These are phyloP conservation scores for Fraxinus cuspidata DNA, from an alignment of 257 asterid genomes.

Conservation along the genomic window DNA sequence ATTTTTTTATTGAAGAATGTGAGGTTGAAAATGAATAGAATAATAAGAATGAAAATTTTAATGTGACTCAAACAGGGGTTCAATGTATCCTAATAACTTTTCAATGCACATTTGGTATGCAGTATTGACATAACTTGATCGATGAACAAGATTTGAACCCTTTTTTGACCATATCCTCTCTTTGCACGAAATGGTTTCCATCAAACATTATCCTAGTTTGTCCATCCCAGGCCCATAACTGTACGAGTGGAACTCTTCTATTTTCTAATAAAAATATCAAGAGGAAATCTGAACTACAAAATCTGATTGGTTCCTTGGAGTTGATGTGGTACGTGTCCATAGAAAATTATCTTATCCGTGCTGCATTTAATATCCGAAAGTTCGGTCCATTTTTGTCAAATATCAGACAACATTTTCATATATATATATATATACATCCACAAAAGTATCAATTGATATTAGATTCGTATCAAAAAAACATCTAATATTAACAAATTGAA, in stretches of 20 bases:
- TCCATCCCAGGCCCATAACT: slow-evolving; percentile 43
- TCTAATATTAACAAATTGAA: neutral
- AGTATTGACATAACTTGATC: no score
- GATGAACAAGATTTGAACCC: neutral
- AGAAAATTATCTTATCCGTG: slow-evolving; percentile 65
- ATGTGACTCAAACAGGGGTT: no score
- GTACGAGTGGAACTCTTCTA: neutral
- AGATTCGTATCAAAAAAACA: neutral
- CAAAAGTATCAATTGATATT: slow-evolving; percentile 23
- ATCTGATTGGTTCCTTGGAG: slow-evolving; percentile 52
- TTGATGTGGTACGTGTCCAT: slow-evolving; percentile 47
- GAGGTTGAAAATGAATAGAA: no score
- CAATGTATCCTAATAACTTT: no score
- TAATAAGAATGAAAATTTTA: no score
- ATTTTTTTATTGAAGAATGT: no score
- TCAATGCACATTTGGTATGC: no score
- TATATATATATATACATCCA: slow-evolving; percentile 35
- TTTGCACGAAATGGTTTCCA: neutral
- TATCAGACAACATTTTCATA: slow-evolving; percentile 24
- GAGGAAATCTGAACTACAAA: slow-evolving; percentile 60
- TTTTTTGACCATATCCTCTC: neutral
- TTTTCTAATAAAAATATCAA: slow-evolving; percentile 29
- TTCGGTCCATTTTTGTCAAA: slow-evolving; percentile 20
- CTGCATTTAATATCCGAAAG: slow-evolving; percentile 38
- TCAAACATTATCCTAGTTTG: slow-evolving; percentile 26